Conservation (phyloP, 495 filamentous ascomycete species). For the Penicillium psychrofluorescens region DNA sequence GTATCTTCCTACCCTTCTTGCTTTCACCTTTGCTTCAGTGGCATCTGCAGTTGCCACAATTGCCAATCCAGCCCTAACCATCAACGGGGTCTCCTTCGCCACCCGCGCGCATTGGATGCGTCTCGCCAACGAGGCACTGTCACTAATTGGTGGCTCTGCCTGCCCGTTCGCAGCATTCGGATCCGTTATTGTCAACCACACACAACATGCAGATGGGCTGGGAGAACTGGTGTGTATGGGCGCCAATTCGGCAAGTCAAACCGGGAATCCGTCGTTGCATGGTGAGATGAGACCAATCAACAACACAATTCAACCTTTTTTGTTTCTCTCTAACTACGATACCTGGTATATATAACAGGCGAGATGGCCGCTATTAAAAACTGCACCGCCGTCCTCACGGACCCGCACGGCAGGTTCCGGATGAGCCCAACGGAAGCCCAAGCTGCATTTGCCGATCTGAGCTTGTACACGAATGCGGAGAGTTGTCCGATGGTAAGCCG, state of each 20-base stretch:
- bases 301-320: too few relatives aligned
- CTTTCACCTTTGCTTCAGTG: too few relatives aligned
- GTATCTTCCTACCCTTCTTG: too few relatives aligned
- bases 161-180: constrained; percentile 47
- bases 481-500: constrained; percentile 44
- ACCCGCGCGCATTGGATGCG: constrained; percentile 44
- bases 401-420: constrained; percentile 33
- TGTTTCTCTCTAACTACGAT: background rate
- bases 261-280: constrained; percentile 43
- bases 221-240: constrained; percentile 42
- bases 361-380: constrained; percentile 48
- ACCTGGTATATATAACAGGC: constrained; percentile 14
- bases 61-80: constrained; percentile 1
- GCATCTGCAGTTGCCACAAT: background rate
- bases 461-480: constrained; percentile 50
- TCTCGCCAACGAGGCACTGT: constrained; percentile 37
- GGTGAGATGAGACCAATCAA: constrained; percentile 15
- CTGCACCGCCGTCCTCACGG: constrained; percentile 41
- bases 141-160: constrained; percentile 22
- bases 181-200: constrained; percentile 46
- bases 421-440: constrained; percentile 28
- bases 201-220: constrained; percentile 7
- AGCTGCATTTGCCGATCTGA: constrained; percentile 36
- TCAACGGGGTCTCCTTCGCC: constrained; percentile 15
- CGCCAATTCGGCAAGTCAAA: constrained; percentile 27